A percentile compares a stretch with the other conserved stretches of the same genome.
phyloP scores from a whole-genome alignment of 768 basidiomycete genomes.

The Tricholoma sp. region DNA sequence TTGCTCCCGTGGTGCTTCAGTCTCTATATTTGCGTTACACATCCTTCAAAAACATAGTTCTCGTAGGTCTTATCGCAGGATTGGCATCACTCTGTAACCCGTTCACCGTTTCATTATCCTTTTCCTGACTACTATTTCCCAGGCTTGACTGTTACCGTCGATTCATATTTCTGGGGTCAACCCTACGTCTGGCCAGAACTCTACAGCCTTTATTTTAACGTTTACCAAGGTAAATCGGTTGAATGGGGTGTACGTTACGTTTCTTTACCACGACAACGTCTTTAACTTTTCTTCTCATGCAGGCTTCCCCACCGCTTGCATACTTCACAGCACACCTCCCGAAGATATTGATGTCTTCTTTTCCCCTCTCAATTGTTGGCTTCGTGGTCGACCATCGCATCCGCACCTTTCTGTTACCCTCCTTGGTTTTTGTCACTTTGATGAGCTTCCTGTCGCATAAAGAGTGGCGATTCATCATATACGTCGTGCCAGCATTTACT shows the following conservation, averaged over 20 bases:
- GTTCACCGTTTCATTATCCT: background rate
- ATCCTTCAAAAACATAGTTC: slow-evolving; percentile 38
- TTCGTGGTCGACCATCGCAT: slow-evolving; percentile 41
- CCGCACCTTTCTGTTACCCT: slow-evolving; percentile 46
- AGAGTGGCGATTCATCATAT: slow-evolving; percentile 96
- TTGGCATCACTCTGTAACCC: slow-evolving; percentile 47
- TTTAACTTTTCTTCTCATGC: slow-evolving; percentile 4
- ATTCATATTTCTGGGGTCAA: slow-evolving; percentile 82
- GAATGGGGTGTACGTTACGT: slow-evolving; percentile 82
- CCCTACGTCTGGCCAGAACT: slow-evolving; percentile 85
- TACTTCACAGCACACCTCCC: slow-evolving; percentile 72
- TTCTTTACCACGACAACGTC: background rate
- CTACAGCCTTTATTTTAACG: slow-evolving; percentile 75
- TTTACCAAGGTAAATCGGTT: slow-evolving; percentile 76
- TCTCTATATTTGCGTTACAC: slow-evolving; percentile 37
- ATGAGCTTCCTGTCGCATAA: slow-evolving; percentile 87
- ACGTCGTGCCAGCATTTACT: slow-evolving; percentile 79
- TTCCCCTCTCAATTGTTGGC: slow-evolving; percentile 59
- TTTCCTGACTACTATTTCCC: background rate
- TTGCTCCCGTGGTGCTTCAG: slow-evolving; percentile 58
- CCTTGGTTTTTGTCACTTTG: slow-evolving; percentile 47
- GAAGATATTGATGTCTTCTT: slow-evolving; percentile 64
- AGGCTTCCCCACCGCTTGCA: slow-evolving; percentile 66
- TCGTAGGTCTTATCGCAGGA: slow-evolving; percentile 45
- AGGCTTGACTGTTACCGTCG: slow-evolving; percentile 63